Conservation (phyloP, 805 yeast genomes). For the Brettanomyces anomalus region DNA sequence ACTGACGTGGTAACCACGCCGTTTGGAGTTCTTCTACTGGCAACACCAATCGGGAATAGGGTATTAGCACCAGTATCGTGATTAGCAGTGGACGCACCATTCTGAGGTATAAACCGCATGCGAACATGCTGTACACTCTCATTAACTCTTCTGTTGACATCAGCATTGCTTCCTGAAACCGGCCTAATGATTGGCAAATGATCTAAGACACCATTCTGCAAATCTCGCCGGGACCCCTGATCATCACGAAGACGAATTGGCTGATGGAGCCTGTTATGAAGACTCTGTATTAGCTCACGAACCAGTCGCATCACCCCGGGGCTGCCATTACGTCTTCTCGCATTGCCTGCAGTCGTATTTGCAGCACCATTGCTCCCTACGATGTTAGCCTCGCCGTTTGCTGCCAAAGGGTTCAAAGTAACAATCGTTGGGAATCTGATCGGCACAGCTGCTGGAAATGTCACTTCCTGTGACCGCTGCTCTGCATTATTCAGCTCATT, state of each 20-base stretch:
- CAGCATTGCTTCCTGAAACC: background rate
- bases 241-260: conserved; percentile 11
- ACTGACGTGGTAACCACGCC: conserved; percentile 33
- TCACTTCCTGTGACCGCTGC: conserved; percentile 4
- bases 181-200: conserved; percentile 6
- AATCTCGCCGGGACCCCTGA: background rate
- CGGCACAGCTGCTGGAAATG: conserved; percentile 6
- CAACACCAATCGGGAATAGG: conserved; percentile 38
- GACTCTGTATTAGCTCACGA: conserved; percentile 15
- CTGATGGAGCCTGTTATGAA: conserved; percentile 16
- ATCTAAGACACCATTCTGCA: conserved; percentile 6
- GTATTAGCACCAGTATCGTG: conserved; percentile 5
- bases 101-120: background rate
- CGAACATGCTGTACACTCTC: no score
- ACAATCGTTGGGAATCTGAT: conserved; percentile 3
- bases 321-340: conserved; percentile 8
- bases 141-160: conserved; percentile 4
- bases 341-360: conserved; percentile 1
- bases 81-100: background rate
- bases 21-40: conserved; percentile 35
- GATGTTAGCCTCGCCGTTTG: background rate
- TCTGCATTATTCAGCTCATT: background rate
- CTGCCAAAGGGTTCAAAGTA: background rate
- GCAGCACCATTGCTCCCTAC: background rate
- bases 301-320: conserved; percentile 14